Evolutionary conservation across 345 rosid species (phyloP), one percentile per base, ranked within the genome.

Genomic region (Cardamine chenopodiifolia): DNA sequence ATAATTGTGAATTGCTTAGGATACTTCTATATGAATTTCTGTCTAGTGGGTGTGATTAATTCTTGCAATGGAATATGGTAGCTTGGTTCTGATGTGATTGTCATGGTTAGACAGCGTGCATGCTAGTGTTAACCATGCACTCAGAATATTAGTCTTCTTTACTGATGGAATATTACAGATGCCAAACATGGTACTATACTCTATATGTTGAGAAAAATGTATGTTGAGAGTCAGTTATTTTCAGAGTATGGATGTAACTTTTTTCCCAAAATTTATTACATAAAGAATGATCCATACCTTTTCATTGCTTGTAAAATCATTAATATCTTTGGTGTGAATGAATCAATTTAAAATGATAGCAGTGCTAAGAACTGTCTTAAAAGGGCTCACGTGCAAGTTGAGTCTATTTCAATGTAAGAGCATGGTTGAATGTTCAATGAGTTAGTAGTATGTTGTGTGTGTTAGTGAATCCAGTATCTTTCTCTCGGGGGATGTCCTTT

Each of bases 21-120:
- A 34, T 53, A 25, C 17, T 52, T 70, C 25, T 40, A 28, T 62
- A 31, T 37, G 39, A 35, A 48, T 69, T 58, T 61, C 53, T 55
- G 19, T 65, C 26, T 54, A 74, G 31, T 47, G 37, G 25, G 58
- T 28, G 52, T 75, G 23, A n/a, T 39, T 18, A 14, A 19, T 35
- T 45, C 55, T 20, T 7, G 22, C 61, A 48, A 18, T 40, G 63
- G 53, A 50, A 71, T 57, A 48, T 71, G 65, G 66, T 48, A 26
- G 66, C 71, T 77, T 64, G 29, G 12, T 58, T 63, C 35, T 77
- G 72, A 63, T 70, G 25, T 76, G 31, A 42, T 35, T 55, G 60
- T 56, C 29, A 63, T 66, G 50, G 25, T 58, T 66, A 71, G 62
- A 39, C 54, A 28, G 56, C 39, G 10, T 71, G 56, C 34, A 56